Evolutionary conservation across 2,329 filamentous ascomycete genomes (phyloP).

Genomic region (Pezicula radicicola): DNA sequence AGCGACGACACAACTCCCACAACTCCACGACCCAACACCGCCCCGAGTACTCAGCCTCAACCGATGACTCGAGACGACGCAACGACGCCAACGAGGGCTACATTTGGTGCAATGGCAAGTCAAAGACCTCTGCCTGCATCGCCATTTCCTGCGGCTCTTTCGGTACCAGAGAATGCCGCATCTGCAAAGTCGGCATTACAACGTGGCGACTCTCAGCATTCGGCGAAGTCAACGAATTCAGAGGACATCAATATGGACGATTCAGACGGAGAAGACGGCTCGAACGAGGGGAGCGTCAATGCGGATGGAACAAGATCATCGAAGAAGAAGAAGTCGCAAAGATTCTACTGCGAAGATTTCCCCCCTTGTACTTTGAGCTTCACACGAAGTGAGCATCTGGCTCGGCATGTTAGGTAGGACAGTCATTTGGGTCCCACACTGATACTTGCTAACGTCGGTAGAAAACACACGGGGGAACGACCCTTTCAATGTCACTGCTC

Average conservation of each 20-base stretch:
- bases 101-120: slow-evolving; percentile 42
- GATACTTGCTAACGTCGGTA: slow-evolving; percentile 34
- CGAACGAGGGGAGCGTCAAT: slow-evolving; percentile 63
- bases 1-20: slow-evolving; percentile 53
- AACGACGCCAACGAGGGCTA: slow-evolving; percentile 62
- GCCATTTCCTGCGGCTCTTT: slow-evolving; percentile 48
- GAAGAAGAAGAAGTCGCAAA: slow-evolving; percentile 95
- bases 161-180: slow-evolving; percentile 42
- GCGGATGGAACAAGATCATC: slow-evolving; percentile 66
- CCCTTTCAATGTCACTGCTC: slow-evolving; percentile 97
- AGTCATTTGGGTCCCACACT: slow-evolving; percentile 11
- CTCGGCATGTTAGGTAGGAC: slow-evolving; percentile 82
- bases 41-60: slow-evolving; percentile 39
- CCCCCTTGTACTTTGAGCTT: slow-evolving; percentile 94
- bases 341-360: slow-evolving; percentile 94
- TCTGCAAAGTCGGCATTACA: slow-evolving; percentile 40
- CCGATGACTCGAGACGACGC: slow-evolving; percentile 42
- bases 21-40: slow-evolving; percentile 41
- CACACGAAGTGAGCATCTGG: slow-evolving; percentile 91
- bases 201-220: slow-evolving; percentile 57
- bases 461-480: slow-evolving; percentile 95
- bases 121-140: slow-evolving; percentile 54
- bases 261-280: slow-evolving; percentile 57
- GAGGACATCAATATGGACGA: slow-evolving; percentile 76
- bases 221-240: slow-evolving; percentile 57